Percentiles rank a stretch among this genome's conserved stretches.
Evolutionary conservation across 371 early-diverging fungal genomes (phyloP).

Genomic region (Syncephalastrum contaminatum): DNA sequence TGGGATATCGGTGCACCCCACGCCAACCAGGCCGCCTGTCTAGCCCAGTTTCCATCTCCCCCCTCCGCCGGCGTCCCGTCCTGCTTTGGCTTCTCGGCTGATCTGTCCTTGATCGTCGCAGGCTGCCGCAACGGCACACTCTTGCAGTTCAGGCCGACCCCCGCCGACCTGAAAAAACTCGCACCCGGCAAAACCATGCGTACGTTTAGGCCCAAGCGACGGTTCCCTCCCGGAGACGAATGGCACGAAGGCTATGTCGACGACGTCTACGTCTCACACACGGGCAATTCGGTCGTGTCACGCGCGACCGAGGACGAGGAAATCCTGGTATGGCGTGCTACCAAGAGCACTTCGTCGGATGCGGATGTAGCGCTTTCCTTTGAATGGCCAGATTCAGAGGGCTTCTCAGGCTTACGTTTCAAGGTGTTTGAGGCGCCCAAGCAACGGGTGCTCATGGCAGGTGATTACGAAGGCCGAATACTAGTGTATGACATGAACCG

Average conservation of each 20-base stretch:
- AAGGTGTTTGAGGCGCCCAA: slow-evolving; percentile 33
- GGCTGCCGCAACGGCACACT: slow-evolving; percentile 36
- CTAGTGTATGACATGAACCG: slow-evolving; percentile 36
- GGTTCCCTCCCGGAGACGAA: slow-evolving; percentile 52
- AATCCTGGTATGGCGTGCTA: slow-evolving; percentile 36
- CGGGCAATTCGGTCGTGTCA: slow-evolving; percentile 22
- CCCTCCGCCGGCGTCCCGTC: slow-evolving; percentile 21
- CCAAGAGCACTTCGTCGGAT: slow-evolving; percentile 33
- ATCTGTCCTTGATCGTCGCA: slow-evolving; percentile 25
- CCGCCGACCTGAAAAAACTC: background rate
- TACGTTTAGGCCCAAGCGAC: slow-evolving; percentile 14
- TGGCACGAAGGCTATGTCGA: slow-evolving; percentile 64
- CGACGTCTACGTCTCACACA: slow-evolving; percentile 34
- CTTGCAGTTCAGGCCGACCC: slow-evolving; percentile 17
- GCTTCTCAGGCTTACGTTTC: slow-evolving; percentile 27
- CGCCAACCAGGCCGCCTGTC: slow-evolving; percentile 28
- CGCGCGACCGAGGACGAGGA: slow-evolving; percentile 43
- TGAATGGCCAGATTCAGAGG: slow-evolving; percentile 41
- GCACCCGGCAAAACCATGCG: background rate
- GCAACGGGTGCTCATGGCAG: slow-evolving; percentile 34
- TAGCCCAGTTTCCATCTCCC: slow-evolving; percentile 35
- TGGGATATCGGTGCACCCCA: slow-evolving; percentile 60
- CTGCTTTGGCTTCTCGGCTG: slow-evolving; percentile 24
- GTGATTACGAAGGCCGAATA: slow-evolving; percentile 45
- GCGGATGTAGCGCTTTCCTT: slow-evolving; percentile 34